Percentiles rank a stretch among this genome's conserved stretches.
phyloP scores from a whole-genome alignment of 2,329 filamentous ascomycete species.

The Aureobasidium vineae region DNA sequence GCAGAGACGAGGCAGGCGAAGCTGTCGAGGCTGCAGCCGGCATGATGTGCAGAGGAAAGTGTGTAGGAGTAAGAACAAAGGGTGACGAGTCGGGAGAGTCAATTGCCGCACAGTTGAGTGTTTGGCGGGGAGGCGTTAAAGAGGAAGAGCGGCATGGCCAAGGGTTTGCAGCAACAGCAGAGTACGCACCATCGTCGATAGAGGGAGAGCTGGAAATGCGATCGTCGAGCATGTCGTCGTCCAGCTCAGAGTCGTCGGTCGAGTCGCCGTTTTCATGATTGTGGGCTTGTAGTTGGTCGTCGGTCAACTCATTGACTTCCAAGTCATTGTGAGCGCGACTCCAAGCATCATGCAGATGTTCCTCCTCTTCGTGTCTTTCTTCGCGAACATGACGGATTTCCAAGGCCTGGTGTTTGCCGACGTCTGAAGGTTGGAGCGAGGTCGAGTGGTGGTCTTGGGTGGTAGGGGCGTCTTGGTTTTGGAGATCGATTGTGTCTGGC shows the following conservation, averaged over 20 bases:
- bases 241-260: conserved; percentile 66
- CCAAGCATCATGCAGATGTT: conserved; percentile 60
- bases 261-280: conserved; percentile 45
- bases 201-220: conserved; percentile 98
- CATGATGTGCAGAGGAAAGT: conserved; percentile 32
- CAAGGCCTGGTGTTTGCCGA: conserved; percentile 74
- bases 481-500: conserved; percentile 90
- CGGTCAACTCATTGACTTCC: conserved; percentile 54
- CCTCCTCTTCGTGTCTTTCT: conserved; percentile 69
- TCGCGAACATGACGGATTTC: conserved; percentile 77
- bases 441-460: conserved; percentile 74
- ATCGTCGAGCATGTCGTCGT: conserved; percentile 89
- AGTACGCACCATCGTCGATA: conserved; percentile 96
- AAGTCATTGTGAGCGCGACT: conserved; percentile 36
- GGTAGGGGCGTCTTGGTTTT: conserved; percentile 77
- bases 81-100: conserved; percentile 43
- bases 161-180: conserved; percentile 32
- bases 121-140: conserved; percentile 39
- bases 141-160: conserved; percentile 48
- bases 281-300: conserved; percentile 49
- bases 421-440: conserved; percentile 51
- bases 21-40: not conserved
- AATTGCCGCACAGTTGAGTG: conserved; percentile 39
- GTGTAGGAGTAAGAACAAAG: conserved; percentile 41
- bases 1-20: conserved; percentile 30